Evolutionary conservation across 2,329 filamentous ascomycete species (phyloP).

Genomic region (Ophiocordyceps unilateralis): DNA sequence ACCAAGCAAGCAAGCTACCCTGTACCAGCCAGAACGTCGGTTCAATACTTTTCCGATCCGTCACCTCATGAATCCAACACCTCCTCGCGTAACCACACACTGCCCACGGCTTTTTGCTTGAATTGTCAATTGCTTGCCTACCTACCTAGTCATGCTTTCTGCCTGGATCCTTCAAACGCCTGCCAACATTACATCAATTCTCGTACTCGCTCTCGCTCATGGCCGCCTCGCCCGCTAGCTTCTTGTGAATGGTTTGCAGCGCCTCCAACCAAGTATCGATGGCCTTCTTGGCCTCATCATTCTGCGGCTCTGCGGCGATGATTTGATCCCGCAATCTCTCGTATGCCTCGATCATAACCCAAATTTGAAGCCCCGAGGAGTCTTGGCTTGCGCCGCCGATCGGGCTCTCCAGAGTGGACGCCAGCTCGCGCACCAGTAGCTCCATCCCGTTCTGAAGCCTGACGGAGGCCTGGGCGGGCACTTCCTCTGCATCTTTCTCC

Average conservation of each 20-base stretch:
- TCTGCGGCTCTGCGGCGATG: conserved; percentile 13
- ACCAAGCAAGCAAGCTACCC: no score
- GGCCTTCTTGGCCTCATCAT: conserved; percentile 14
- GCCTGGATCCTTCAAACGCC: conserved; percentile 27
- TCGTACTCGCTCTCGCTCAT: conserved; percentile 13
- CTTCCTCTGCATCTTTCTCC: not conserved
- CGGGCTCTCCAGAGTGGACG: conserved; percentile 19
- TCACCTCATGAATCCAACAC: no score
- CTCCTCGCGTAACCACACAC: no score
- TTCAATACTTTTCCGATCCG: no score
- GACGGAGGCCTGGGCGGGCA: conserved; percentile 15
- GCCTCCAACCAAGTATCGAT: conserved; percentile 33
- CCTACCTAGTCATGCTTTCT: not conserved
- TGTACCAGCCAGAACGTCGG: no score
- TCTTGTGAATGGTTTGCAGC: conserved; percentile 27
- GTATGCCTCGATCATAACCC: conserved; percentile 42
- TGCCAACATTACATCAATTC: conserved; percentile 18
- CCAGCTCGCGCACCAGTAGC: conserved; percentile 31
- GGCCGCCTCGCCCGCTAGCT: conserved; percentile 8
- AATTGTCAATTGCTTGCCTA: no score
- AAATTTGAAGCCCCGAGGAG: conserved; percentile 30
- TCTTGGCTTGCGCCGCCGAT: conserved; percentile 10
- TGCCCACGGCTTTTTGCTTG: no score
- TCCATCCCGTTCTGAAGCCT: conserved; percentile 33
- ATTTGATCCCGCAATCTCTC: conserved; percentile 33